These are phyloP conservation scores for Botrytis sinoallii DNA, from an alignment of 2,329 filamentous ascomycete genomes.

Conservation along the genomic window DNA sequence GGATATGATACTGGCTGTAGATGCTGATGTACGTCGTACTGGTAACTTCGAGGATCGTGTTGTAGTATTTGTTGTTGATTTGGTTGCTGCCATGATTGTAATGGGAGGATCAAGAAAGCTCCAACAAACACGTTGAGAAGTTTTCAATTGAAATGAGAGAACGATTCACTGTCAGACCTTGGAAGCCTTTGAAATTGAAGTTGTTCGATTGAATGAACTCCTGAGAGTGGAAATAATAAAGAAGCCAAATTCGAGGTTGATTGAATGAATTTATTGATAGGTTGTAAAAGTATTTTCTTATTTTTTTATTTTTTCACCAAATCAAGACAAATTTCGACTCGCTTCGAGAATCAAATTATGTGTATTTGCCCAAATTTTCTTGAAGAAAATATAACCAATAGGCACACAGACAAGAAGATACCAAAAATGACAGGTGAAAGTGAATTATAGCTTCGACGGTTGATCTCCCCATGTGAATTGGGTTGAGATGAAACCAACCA, in stretches of 20 bases:
- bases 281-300: not conserved
- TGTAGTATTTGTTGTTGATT: not conserved
- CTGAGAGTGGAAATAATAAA: not conserved
- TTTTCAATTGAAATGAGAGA: not conserved
- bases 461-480: not conserved
- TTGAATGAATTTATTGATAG: not conserved
- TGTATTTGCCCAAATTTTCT: not conserved
- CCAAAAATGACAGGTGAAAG: not conserved
- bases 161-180: constrained; percentile 9
- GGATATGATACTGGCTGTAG: constrained; percentile 12
- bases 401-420: not conserved
- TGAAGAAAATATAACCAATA: not conserved
- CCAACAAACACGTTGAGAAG: constrained; percentile 1
- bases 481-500: not conserved
- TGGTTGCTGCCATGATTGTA: constrained; percentile 12
- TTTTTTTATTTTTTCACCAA: not conserved
- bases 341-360: not conserved
- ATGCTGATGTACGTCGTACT: constrained; percentile 7
- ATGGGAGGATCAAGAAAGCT: constrained; percentile 1
- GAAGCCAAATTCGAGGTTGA: not conserved
- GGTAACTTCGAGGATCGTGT: not conserved
- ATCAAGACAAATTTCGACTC: not conserved
- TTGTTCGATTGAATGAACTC: not conserved
- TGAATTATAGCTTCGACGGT: not conserved
- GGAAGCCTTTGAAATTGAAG: not conserved